Evolutionary conservation across 495 filamentous ascomycete genomes (phyloP).

Genomic region (Penicillium pulvis): DNA sequence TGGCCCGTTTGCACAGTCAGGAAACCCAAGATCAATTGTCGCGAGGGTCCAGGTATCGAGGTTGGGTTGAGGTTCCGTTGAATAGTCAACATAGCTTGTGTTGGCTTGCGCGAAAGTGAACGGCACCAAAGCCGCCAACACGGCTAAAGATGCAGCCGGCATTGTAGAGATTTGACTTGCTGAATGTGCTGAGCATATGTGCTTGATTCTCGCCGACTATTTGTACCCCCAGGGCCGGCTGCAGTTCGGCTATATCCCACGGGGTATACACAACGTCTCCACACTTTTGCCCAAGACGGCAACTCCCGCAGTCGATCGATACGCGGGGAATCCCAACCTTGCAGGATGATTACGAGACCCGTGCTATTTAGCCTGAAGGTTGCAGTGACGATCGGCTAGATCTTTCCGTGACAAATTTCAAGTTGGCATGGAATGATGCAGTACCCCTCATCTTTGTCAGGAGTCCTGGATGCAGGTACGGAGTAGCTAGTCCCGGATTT

Average conservation of each 20-base stretch:
- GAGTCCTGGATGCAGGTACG: too few species aligned
- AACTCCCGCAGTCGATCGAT: slow-evolving; percentile 30
- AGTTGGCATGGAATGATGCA: background rate
- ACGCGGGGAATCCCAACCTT: slow-evolving; percentile 23
- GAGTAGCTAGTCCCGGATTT: too few species aligned
- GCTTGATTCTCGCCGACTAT: background rate
- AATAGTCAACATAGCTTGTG: slow-evolving; percentile 35
- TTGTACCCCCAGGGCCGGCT: slow-evolving; percentile 12
- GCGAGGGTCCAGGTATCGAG: slow-evolving; percentile 30
- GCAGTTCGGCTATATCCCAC: slow-evolving; percentile 14
- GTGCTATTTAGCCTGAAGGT: slow-evolving; percentile 29
- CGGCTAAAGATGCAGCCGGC: slow-evolving; percentile 21
- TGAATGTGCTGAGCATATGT: background rate
- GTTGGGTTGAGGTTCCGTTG: slow-evolving; percentile 31
- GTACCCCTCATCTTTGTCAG: background rate
- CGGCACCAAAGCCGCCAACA: slow-evolving; percentile 33
- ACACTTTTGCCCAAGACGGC: slow-evolving; percentile 17
- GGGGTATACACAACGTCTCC: slow-evolving; percentile 15
- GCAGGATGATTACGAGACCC: background rate
- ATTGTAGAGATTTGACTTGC: slow-evolving; percentile 8
- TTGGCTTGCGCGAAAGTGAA: slow-evolving; percentile 31
- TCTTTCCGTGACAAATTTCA: background rate
- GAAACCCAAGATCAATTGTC: slow-evolving; percentile 30
- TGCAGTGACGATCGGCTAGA: background rate
- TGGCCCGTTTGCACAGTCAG: slow-evolving; percentile 36